Conservation (phyloP, 108 stramenopile species). For the Nannochloropsis salina region DNA sequence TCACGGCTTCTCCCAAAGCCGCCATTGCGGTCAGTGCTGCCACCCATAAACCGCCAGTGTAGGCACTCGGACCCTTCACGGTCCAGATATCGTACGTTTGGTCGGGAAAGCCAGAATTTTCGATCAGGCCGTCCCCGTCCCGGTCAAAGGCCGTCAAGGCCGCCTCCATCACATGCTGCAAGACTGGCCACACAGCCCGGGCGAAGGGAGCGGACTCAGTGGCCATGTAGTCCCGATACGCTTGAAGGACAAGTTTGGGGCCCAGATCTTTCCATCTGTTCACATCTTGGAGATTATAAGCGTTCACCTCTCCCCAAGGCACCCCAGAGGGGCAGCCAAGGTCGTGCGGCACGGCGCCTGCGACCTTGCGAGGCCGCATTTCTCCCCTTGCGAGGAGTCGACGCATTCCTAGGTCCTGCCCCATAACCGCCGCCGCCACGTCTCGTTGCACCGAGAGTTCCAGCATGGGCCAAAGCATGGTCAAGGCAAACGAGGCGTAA, state of each 20-base stretch:
- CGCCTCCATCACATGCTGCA: constrained; percentile 21
- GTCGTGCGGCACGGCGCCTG: constrained; percentile 41
- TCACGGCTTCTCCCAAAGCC: constrained; percentile 29
- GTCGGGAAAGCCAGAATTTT: constrained; percentile 51
- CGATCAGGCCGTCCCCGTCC: constrained; percentile 44
- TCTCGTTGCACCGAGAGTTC: constrained; percentile 45
- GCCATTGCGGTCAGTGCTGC: constrained; percentile 43
- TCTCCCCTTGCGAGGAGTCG: constrained; percentile 36
- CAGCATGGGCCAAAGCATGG: constrained; percentile 42
- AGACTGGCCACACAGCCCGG: constrained; percentile 29
- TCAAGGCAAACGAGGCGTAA: constrained; percentile 47
- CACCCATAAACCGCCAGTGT: constrained; percentile 53
- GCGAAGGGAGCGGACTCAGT: constrained; percentile 21
- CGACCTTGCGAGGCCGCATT: constrained; percentile 32
- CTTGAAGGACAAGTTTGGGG: constrained; percentile 43
- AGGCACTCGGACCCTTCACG: constrained; percentile 41
- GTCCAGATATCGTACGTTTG: constrained; percentile 56
- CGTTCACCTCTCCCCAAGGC: constrained; percentile 36
- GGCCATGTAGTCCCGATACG: constrained; percentile 20
- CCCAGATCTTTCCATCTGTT: constrained; percentile 52
- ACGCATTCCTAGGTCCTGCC: constrained; percentile 24
- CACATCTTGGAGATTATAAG: constrained; percentile 52
- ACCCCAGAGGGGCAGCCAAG: constrained; percentile 37
- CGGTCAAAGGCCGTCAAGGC: constrained; percentile 25
- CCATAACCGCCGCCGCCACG: constrained; percentile 32